Evolutionary conservation across 1,284 basidiomycete genomes (phyloP).

Genomic region (Trichosporon sp.): DNA sequence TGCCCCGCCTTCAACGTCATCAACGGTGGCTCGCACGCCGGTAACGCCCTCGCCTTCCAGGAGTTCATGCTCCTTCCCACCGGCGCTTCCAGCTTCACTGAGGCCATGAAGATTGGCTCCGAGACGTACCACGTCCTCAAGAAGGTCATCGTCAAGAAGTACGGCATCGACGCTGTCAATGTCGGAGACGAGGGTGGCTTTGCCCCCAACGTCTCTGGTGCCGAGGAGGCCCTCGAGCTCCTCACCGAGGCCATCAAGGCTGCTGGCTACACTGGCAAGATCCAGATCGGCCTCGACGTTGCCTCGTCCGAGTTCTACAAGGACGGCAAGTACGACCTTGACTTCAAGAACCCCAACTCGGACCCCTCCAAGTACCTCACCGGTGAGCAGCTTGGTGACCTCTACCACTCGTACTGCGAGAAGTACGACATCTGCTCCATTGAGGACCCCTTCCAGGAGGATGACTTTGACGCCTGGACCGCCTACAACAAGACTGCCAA

Average conservation of each 20-base stretch:
- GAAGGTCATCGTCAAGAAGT: slow-evolving; percentile 99
- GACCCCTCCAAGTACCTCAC: slow-evolving; percentile 95
- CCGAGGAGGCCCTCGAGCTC: slow-evolving; percentile 96
- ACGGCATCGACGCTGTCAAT: slow-evolving; percentile 98
- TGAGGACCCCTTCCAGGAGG: slow-evolving; percentile 99
- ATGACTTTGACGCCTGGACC: slow-evolving; percentile 98
- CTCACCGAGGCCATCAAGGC: slow-evolving; percentile 94
- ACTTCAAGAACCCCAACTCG: slow-evolving; percentile 98
- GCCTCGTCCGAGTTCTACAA: slow-evolving; percentile 99
- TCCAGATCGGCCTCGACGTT: slow-evolving; percentile 98
- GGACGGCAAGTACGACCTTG: slow-evolving; percentile 99
- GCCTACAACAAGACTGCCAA: slow-evolving; percentile 72
- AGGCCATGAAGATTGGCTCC: slow-evolving; percentile 97
- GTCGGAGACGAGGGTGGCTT: slow-evolving; percentile 99
- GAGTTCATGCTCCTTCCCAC: slow-evolving; percentile 99
- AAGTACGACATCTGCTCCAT: slow-evolving; percentile 97
- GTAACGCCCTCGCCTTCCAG: slow-evolving; percentile 99
- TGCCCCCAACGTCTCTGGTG: slow-evolving; percentile 94
- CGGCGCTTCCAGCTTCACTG: slow-evolving; percentile 85
- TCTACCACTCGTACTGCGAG: slow-evolving; percentile 83
- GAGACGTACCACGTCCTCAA: slow-evolving; percentile 99
- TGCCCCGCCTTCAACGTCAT: slow-evolving; percentile 97
- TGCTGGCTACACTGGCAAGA: slow-evolving; percentile 97
- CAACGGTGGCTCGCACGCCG: slow-evolving; percentile 99
- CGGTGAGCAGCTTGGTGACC: slow-evolving; percentile 87